These are phyloP conservation scores for Colletotrichum cereale DNA, from an alignment of 2,329 filamentous ascomycete species.

Conservation along the genomic window DNA sequence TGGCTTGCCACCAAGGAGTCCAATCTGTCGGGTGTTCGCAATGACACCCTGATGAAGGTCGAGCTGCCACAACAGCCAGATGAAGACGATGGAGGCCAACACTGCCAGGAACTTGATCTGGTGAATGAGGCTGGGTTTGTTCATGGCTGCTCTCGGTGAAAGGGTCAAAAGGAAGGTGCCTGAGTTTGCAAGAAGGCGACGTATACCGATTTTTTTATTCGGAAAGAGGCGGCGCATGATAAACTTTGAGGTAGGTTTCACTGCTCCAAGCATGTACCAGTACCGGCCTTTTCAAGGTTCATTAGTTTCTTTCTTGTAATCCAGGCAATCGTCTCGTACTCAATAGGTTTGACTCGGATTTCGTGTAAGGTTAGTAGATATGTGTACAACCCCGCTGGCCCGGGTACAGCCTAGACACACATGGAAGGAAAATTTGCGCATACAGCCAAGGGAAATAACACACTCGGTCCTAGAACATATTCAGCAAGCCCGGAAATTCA, in stretches of 20 bases:
- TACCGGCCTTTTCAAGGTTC: neutral
- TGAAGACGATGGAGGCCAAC: slow-evolving; percentile 28
- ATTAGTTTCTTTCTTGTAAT: neutral
- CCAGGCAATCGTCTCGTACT: neutral
- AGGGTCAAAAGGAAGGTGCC: neutral
- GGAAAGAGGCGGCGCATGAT: neutral
- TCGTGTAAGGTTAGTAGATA: neutral
- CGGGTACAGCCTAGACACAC: neutral
- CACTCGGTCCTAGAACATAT: neutral
- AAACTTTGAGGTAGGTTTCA: neutral
- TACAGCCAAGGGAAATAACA: neutral
- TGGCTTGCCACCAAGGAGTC: neutral
- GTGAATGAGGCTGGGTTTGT: slow-evolving; percentile 4
- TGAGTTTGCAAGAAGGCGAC: neutral
- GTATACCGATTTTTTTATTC: neutral
- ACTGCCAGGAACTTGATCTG: slow-evolving; percentile 33
- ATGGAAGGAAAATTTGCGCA: neutral
- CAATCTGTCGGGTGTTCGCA: slow-evolving; percentile 27
- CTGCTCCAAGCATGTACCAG: neutral
- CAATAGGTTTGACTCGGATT: neutral
- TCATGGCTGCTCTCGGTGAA: slow-evolving; percentile 7
- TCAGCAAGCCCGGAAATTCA: neutral
- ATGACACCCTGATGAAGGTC: slow-evolving; percentile 14
- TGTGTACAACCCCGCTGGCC: neutral
- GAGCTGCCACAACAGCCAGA: slow-evolving; percentile 34